These are phyloP conservation scores for Cylindrotheca fusiformis DNA, from an alignment of 108 stramenopile genomes.

Conservation along the genomic window DNA sequence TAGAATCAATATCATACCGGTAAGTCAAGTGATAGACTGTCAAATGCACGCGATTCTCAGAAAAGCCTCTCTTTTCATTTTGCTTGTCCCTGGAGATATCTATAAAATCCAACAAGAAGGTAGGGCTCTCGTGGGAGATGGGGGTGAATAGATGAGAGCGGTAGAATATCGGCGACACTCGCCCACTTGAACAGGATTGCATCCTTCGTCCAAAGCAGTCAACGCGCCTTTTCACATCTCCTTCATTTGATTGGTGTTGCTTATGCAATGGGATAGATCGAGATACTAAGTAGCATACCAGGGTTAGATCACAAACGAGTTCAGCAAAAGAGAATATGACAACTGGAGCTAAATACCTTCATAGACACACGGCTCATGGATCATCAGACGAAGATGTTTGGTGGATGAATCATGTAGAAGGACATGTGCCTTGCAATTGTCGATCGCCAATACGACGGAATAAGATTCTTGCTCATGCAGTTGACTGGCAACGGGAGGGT, in stretches of 20 bases:
- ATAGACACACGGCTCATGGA: constrained; percentile 41
- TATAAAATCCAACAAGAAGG: constrained; percentile 56
- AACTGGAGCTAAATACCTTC: too few species aligned
- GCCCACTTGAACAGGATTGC: neutral
- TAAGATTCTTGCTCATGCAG: neutral
- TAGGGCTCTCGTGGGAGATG: constrained; percentile 71
- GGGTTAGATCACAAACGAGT: too few species aligned
- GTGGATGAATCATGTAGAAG: constrained; percentile 4
- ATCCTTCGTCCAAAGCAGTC: constrained; percentile 12
- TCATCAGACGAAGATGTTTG: constrained; percentile 22
- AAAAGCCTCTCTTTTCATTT: constrained; percentile 26
- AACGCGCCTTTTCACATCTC: constrained; percentile 8
- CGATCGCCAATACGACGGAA: constrained; percentile 23
- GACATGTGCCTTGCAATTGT: constrained; percentile 12
- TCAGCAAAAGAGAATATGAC: too few species aligned
- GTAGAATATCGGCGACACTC: constrained; percentile 45
- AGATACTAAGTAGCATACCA: too few species aligned
- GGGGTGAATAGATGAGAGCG: constrained; percentile 60
- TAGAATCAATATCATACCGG: constrained; percentile 52
- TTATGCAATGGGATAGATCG: too few species aligned
- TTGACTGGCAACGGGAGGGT: neutral
- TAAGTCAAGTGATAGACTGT: constrained; percentile 71
- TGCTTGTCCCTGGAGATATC: constrained; percentile 8
- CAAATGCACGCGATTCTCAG: constrained; percentile 39
- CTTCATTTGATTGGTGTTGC: neutral